phyloP scores from a whole-genome alignment of 768 basidiomycete genomes.

The Mycena floridula region DNA sequence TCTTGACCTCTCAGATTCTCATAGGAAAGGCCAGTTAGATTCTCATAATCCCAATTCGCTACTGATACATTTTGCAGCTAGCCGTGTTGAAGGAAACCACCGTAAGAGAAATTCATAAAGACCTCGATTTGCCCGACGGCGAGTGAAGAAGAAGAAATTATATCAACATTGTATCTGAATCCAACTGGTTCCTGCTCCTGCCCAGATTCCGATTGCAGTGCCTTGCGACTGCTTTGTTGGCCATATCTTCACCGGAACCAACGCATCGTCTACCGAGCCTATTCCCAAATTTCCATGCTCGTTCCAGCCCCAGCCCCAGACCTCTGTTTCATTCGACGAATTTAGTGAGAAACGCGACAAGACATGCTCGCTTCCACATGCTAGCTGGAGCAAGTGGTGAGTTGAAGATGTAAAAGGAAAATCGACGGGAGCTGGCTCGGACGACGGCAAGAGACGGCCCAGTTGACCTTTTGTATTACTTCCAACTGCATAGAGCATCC shows the following conservation, averaged over 20 bases:
- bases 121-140: slow-evolving; percentile 53
- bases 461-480: slow-evolving; percentile 67
- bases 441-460: slow-evolving; percentile 28
- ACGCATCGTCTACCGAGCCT: slow-evolving; percentile 50
- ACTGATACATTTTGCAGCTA: slow-evolving; percentile 41
- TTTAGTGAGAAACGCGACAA: slow-evolving; percentile 30
- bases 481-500: slow-evolving; percentile 35
- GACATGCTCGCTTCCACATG: slow-evolving; percentile 86
- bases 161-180: slow-evolving; percentile 16
- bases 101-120: slow-evolving; percentile 67
- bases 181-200: slow-evolving; percentile 36
- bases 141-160: slow-evolving; percentile 35
- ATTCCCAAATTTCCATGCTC: slow-evolving; percentile 92
- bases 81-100: slow-evolving; percentile 65
- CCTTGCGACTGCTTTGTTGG: slow-evolving; percentile 16
- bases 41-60: background rate
- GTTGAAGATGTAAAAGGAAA: slow-evolving; percentile 15
- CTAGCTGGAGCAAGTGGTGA: slow-evolving; percentile 30
- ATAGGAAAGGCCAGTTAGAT: slow-evolving; percentile 59
- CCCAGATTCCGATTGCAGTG: slow-evolving; percentile 14
- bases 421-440: slow-evolving; percentile 7
- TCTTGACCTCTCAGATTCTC: slow-evolving; percentile 47
- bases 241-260: slow-evolving; percentile 49
- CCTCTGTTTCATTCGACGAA: slow-evolving; percentile 22
- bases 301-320: slow-evolving; percentile 97